Base-by-base conservation (phyloP, 2,329 filamentous ascomycete species). In the Microsporum ferrugineum region DNA sequence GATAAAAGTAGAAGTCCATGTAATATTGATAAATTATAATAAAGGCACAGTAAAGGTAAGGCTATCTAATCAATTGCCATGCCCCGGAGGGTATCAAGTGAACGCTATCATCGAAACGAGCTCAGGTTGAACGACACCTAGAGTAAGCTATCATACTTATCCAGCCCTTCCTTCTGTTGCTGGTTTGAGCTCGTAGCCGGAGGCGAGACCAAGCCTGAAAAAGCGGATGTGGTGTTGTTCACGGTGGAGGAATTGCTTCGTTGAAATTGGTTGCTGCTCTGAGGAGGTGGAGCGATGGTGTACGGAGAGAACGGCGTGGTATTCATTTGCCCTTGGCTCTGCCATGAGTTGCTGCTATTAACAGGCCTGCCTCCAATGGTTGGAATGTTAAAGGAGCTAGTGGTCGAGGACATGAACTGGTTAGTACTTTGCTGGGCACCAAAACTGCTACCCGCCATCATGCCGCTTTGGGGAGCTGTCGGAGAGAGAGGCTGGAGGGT, bases 71-170 rank as follows among this genome's bases (percentile, higher is more conserved):
- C 51, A 29, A 33, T 5, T 34, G 23, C 43, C 8, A 47, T 47
- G 51, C 14, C 3, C 51, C 14, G 10, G 7, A 56, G 29, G 51
- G 27, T 34, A 56, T 56, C 29, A 27, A 47, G 43, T 47, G 23
- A 8, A 47, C 5, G 23, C n/a, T 14, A 27, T 8, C 23, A 53
- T 5, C 47, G 3, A 33, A 57, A 38, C 7, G 23, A 7, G 55
- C 23, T 23, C 39, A n/a, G 27, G 43, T 12, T 23, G 17, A 23
- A 23, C 17, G 17, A 23, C 17, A 23, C 17, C 43, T 65, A 84
- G 62, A 83, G 67, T 64, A 84, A 73, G 69, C 81, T 83, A 65
- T 82, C 79, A 68, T 79, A 83, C 63, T 79, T 80, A 69, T 83
- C 81, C 62, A 83, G 67, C 1, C 80, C 80, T 60, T 71, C 69